Evolutionary conservation across 1,284 basidiomycete genomes (phyloP).

Genomic region (Puccinia triticina): DNA sequence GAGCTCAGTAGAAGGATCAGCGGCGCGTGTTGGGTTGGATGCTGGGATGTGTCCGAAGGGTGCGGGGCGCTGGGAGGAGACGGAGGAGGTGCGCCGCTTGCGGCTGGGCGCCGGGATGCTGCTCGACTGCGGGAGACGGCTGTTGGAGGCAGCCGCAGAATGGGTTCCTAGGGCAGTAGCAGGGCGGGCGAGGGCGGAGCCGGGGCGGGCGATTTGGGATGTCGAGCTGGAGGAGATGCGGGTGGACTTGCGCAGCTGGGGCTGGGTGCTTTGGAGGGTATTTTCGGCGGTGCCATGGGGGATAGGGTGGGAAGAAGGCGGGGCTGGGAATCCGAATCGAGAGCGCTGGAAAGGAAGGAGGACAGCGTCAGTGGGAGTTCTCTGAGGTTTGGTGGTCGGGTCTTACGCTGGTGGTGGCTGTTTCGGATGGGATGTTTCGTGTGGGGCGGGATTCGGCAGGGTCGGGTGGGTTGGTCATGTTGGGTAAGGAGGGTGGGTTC

Average conservation of each 20-base stretch:
- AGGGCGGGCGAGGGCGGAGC: constrained; percentile 3
- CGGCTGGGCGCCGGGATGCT: background rate
- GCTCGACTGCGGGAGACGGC: constrained; percentile 3
- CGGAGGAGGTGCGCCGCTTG: constrained; percentile 33
- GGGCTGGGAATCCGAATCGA: constrained; percentile 18
- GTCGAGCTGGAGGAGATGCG: background rate
- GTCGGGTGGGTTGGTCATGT: no score
- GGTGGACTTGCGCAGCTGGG: background rate
- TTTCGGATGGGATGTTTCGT: no score
- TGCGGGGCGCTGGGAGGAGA: constrained; percentile 26
- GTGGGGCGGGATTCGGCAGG: no score
- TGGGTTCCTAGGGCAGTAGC: constrained; percentile 30
- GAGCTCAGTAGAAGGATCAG: background rate
- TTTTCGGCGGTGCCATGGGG: background rate
- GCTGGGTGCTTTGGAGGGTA: background rate
- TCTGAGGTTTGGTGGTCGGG: no score
- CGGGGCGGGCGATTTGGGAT: background rate
- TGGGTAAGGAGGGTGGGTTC: no score
- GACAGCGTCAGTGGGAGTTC: no score
- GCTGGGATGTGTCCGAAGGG: background rate
- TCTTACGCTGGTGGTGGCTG: no score
- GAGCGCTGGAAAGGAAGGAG: background rate
- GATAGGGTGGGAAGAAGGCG: background rate
- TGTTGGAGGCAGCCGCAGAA: background rate
- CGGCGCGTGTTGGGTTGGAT: background rate